These are phyloP conservation scores for Phaeoacremonium minimum DNA, from an alignment of 2,329 filamentous ascomycete genomes.

Conservation along the genomic window DNA sequence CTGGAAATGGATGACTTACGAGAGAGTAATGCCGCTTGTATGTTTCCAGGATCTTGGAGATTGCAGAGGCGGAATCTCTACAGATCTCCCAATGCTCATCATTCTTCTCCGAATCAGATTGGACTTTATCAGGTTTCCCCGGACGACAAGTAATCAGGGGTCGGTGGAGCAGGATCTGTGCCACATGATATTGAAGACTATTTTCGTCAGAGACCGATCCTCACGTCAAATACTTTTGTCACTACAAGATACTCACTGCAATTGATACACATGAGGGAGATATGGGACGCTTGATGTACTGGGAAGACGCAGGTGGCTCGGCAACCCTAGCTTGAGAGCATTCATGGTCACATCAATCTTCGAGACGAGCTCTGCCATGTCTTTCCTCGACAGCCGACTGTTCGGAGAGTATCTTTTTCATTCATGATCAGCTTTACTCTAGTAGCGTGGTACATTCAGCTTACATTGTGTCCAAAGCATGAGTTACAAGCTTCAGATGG, in stretches of 20 bases:
- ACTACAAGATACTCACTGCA: slow-evolving; percentile 11
- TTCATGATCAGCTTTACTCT: too few species aligned
- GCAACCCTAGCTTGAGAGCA: slow-evolving; percentile 9
- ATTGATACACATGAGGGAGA: slow-evolving; percentile 15
- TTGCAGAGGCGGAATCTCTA: slow-evolving; percentile 14
- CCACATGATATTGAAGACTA: slow-evolving; percentile 17
- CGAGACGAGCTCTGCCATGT: slow-evolving; percentile 10
- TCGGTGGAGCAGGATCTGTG: slow-evolving; percentile 14
- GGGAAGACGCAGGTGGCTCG: slow-evolving; percentile 10
- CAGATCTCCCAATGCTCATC: slow-evolving; percentile 12
- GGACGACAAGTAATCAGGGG: slow-evolving; percentile 9
- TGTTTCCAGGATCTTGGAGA: slow-evolving; percentile 10
- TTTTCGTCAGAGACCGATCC: too few species aligned
- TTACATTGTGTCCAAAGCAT: slow-evolving; percentile 13
- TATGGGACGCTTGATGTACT: slow-evolving; percentile 7
- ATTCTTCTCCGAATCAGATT: neutral
- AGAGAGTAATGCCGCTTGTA: slow-evolving; percentile 16
- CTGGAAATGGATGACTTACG: slow-evolving; percentile 3
- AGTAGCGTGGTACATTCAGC: too few species aligned
- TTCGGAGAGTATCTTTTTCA: slow-evolving; percentile 8
- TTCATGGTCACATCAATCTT: slow-evolving; percentile 11
- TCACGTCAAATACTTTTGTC: neutral
- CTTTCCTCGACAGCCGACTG: slow-evolving; percentile 3
- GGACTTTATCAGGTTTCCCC: too few species aligned
- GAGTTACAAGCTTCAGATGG: slow-evolving; percentile 9